Evolutionary conservation across 2,329 filamentous ascomycete species (phyloP), one percentile per base, ranked within the genome.

Genomic region (Leptoxyphium fumago): DNA sequence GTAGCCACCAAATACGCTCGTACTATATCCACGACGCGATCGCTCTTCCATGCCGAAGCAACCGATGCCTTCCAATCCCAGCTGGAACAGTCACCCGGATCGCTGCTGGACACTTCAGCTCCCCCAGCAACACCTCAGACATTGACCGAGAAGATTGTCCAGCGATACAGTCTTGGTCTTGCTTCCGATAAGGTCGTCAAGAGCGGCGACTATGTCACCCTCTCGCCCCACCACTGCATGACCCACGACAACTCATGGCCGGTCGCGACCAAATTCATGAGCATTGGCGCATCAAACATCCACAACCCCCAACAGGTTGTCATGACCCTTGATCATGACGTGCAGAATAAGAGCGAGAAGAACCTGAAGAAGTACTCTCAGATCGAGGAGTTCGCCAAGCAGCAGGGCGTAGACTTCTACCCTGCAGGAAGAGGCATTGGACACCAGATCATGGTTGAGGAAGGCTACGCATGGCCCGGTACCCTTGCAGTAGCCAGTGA

Each of bases 371-470:
- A 95, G 58, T 95, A 94, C 62, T 59, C 63, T 13, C 74, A 82
- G 55, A 94, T 95, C 43, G 78, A 91, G 59, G 73, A 78, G 48
- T 94, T 96, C 64, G 89, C 85, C 1, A 71, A 73, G 55, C 71
- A 77, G 48, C 84, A 95, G 46, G 83, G 82, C 2, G 73, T 93
- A 1, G 70, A 78, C 45, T 87, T 88, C 59, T 94, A 81, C 55
- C 79, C 78, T 1, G 80, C 84, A 1, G 84, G 84, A 1, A 65
- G 77, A 39, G 85, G 85, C 10, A 94, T 94, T 55, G 88, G 87
- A 0, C 89, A 95, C 61, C 89, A 95, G 62, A 80, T 89, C 52
- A 87, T 91, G 82, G 76, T 94, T 0, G 87, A 94, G 61, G 85
- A 85, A 61, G 81, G 79, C 11, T 86, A 72, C 69, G 82, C 69